A percentile compares a stretch with the other conserved stretches of the same genome.
These are phyloP conservation scores for Lavandula angustifolia DNA, from an alignment of 257 asterid species.

Conservation along the genomic window DNA sequence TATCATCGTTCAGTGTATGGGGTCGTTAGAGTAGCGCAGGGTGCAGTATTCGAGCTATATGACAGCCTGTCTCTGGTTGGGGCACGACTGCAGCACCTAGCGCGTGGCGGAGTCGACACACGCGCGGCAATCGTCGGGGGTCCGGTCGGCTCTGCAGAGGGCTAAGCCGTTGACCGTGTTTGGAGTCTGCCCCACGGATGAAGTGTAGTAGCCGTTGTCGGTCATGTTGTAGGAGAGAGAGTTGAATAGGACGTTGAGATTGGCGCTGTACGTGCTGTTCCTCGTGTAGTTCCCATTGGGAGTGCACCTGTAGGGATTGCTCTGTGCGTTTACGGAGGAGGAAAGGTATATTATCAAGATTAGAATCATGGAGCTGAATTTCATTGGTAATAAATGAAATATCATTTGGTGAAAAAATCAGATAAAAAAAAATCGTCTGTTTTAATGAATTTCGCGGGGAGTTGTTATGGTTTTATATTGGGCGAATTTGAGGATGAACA, in stretches of 20 bases:
- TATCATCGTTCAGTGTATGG: neutral
- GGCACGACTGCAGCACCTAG: conserved; percentile 19
- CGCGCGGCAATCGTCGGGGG: conserved; percentile 26
- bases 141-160: conserved; percentile 36
- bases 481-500: too few relatives aligned
- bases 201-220: conserved; percentile 27
- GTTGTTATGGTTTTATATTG: too few relatives aligned
- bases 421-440: too few relatives aligned
- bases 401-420: too few relatives aligned
- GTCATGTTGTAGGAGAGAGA: conserved; percentile 28
- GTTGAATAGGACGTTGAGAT: conserved; percentile 30
- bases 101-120: conserved; percentile 26
- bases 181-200: conserved; percentile 25
- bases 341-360: neutral
- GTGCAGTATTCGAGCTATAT: conserved; percentile 30
- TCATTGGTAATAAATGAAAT: too few relatives aligned
- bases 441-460: too few relatives aligned
- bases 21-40: conserved; percentile 33
- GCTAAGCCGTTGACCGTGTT: conserved; percentile 28
- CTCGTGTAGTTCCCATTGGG: conserved; percentile 34
- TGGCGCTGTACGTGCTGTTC: conserved; percentile 33
- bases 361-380: neutral
- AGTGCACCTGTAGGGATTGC: conserved; percentile 11
- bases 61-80: conserved; percentile 25
- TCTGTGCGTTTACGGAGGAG: conserved; percentile 1